A percentile compares a stretch with the other conserved stretches of the same genome.
These are phyloP conservation scores for Alternaria gaisen DNA, from an alignment of 2,329 filamentous ascomycete species.

Conservation along the genomic window DNA sequence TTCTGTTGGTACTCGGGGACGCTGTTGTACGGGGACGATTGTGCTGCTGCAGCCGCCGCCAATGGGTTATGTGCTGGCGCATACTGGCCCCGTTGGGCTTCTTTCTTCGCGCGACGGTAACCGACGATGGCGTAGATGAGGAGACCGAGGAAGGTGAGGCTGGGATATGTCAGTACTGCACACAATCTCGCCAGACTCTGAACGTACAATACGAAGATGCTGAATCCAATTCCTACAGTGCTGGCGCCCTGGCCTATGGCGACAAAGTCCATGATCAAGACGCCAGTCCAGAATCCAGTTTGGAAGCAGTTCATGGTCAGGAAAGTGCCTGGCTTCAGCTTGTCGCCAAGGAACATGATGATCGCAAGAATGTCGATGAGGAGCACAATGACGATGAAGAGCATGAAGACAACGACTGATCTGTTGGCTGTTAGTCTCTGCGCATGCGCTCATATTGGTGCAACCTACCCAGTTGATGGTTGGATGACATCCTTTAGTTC, in stretches of 20 bases:
- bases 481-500: conserved; percentile 27
- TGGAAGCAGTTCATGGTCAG: conserved; percentile 49
- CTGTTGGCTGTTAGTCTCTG: conserved; percentile 34
- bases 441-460: neutral
- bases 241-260: conserved; percentile 32
- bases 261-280: conserved; percentile 45
- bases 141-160: conserved; percentile 48
- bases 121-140: conserved; percentile 52
- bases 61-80: conserved; percentile 44
- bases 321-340: conserved; percentile 44
- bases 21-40: conserved; percentile 28
- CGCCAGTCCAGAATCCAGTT: conserved; percentile 45
- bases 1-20: conserved; percentile 32
- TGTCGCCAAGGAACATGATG: conserved; percentile 44
- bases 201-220: conserved; percentile 48
- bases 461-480: conserved; percentile 35
- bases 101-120: conserved; percentile 49
- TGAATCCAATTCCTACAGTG: conserved; percentile 36
- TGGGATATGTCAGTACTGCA: conserved; percentile 25
- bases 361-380: conserved; percentile 49
- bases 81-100: conserved; percentile 45
- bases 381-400: conserved; percentile 44
- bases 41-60: conserved; percentile 18
- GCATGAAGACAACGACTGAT: conserved; percentile 42
- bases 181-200: neutral